Evolutionary conservation across 305 asterid genomes (phyloP), one percentile per base, ranked within the genome.

Genomic region (Petunia hybrid): DNA sequence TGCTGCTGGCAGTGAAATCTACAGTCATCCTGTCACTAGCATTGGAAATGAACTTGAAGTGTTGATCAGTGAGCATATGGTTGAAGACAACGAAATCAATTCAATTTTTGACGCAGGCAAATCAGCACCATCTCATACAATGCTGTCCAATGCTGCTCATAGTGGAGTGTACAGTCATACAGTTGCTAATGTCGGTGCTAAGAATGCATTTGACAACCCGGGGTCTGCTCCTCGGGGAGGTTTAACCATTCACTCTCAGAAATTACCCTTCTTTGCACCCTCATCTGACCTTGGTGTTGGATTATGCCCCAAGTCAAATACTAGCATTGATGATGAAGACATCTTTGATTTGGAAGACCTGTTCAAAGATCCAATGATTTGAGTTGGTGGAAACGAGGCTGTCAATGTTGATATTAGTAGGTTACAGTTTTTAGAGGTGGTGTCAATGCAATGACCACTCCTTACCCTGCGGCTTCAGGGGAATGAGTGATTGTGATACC

Each of bases 261-360:
- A 51, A 51, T 46, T 46, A 46, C 62, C 45, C 31, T 14, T 42
- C 31, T 3, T 31, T 71, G 43, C 12, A 2, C 10, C 77, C 5
- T 43, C 57, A 43, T 10, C 57, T 43, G 43, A 69, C 57, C 2
- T 14, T 66, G 36, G 36, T 40, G 53, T 14, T 14, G 53, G 53
- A 67, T 36, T 14, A 14, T 41, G 38, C 3, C 36, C 53, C 36
- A 67, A 41, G 4, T 14, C 9, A 41, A 67, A 40, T 36, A 6
- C 51, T 9, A 1, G 6, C 1, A 2, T 71, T 46, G 12, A 48
- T 4, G 77, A 71, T 71, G 77, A 71, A 31, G 77, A 6, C 43
- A 10, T 70, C n/a, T 71, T 71, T 71, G 9, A 71, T 46, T 60
- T 51, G 60, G 77, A 48, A 45, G 61, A 71, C 77, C 77, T 71